A percentile compares a stretch with the other conserved stretches of the same genome.
Conservation (phyloP, 352 stramenopile species). For the Pythium vanterpoolii region DNA sequence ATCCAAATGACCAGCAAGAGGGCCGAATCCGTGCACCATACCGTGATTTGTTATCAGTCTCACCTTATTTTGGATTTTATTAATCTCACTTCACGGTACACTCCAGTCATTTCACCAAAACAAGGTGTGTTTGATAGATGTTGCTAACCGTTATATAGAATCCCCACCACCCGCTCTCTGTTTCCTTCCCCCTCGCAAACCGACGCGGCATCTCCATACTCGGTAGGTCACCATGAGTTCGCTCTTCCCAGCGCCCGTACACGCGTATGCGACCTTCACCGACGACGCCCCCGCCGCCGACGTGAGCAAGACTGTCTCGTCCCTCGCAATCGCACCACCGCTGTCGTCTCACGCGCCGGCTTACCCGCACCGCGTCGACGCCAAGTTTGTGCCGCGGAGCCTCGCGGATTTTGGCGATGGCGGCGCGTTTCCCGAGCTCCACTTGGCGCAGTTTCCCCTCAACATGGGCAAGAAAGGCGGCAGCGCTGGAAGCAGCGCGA, state of each 20-base stretch:
- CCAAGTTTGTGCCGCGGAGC: slow-evolving; percentile 63
- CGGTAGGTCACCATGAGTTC: slow-evolving; percentile 71
- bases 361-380: slow-evolving; percentile 54
- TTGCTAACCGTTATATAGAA: neutral
- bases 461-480: slow-evolving; percentile 93
- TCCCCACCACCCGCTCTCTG: slow-evolving; percentile 16
- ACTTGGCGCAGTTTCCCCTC: slow-evolving; percentile 96
- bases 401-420: slow-evolving; percentile 95
- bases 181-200: neutral
- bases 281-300: slow-evolving; percentile 27
- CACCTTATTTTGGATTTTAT: slow-evolving; percentile 5
- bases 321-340: slow-evolving; percentile 3
- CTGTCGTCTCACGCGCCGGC: slow-evolving; percentile 25
- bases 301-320: too few species aligned
- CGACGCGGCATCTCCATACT: too few species aligned
- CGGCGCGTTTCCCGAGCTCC: slow-evolving; percentile 98
- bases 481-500: slow-evolving; percentile 40
- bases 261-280: slow-evolving; percentile 58
- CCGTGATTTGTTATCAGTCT: neutral
- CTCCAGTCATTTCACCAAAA: neutral
- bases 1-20: neutral
- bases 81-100: too few species aligned
- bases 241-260: slow-evolving; percentile 72
- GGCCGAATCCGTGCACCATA: neutral
- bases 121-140: neutral